A percentile compares a stretch with the other conserved stretches of the same genome.
These are phyloP conservation scores for Cantharellus anzutake DNA, from an alignment of 768 basidiomycete species.

Conservation along the genomic window DNA sequence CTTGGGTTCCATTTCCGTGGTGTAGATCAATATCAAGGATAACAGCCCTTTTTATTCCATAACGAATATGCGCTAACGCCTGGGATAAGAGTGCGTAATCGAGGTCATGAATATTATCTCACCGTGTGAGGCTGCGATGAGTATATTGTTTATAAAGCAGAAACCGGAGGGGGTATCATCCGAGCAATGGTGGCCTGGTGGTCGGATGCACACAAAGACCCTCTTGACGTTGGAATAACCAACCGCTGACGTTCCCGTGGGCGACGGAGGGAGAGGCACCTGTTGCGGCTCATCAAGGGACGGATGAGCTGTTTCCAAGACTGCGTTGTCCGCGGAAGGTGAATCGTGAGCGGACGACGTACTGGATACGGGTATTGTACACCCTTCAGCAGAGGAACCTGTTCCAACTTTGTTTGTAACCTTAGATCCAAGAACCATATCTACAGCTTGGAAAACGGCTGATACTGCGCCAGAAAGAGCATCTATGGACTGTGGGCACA, in stretches of 20 bases:
- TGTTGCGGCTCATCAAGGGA: too few species aligned
- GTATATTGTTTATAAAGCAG: constrained; percentile 91
- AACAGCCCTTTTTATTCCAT: constrained; percentile 57
- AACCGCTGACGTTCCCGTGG: neutral
- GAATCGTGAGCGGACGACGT: too few species aligned
- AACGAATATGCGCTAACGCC: constrained; percentile 51
- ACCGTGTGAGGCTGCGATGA: constrained; percentile 84
- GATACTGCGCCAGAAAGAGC: constrained; percentile 72
- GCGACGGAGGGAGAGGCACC: neutral
- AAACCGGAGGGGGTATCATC: constrained; percentile 83
- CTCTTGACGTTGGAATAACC: constrained; percentile 1
- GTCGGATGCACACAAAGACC: constrained; percentile 73
- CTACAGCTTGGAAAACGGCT: constrained; percentile 77
- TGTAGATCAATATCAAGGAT: constrained; percentile 90
- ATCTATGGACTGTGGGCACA: constrained; percentile 56
- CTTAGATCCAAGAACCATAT: constrained; percentile 17
- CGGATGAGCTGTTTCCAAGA: too few species aligned
- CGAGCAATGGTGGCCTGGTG: constrained; percentile 90
- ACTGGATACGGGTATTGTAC: too few species aligned
- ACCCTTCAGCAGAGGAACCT: too few species aligned
- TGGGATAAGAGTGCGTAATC: neutral
- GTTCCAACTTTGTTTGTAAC: neutral
- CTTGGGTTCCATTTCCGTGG: constrained; percentile 91
- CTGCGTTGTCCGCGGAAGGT: too few species aligned
- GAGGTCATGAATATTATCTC: neutral